Evolutionary conservation across 768 basidiomycete species (phyloP).

Genomic region (Panaeolus cyanescens): DNA sequence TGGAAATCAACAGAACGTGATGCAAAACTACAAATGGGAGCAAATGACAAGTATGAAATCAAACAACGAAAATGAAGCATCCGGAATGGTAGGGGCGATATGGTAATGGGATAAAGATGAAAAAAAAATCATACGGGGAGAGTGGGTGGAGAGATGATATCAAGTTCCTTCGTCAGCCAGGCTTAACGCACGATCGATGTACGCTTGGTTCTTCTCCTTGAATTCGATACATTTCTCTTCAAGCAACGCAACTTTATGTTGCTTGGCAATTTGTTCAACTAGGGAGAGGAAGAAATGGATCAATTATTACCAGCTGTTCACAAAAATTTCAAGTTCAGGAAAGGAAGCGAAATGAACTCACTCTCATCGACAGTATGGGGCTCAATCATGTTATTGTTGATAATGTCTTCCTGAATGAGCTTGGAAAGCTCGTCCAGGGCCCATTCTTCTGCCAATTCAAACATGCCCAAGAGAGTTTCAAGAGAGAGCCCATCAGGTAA

Average conservation of each 20-base stretch:
- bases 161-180: too few relatives aligned
- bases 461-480: conserved; percentile 23
- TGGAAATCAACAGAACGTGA: too few relatives aligned
- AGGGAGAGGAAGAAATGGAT: not conserved
- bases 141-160: too few relatives aligned
- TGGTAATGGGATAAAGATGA: too few relatives aligned
- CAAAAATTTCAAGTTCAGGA: not conserved
- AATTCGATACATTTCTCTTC: conserved; percentile 26
- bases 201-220: conserved; percentile 22
- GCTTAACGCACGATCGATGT: conserved; percentile 10
- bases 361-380: conserved; percentile 29
- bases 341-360: conserved; percentile 14
- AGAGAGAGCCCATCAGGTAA: conserved; percentile 6
- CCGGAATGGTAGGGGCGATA: too few relatives aligned
- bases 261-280: conserved; percentile 26
- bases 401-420: conserved; percentile 28
- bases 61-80: too few relatives aligned
- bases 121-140: too few relatives aligned
- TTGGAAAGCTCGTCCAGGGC: conserved; percentile 22
- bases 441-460: conserved; percentile 30
- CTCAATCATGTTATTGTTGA: conserved; percentile 24
- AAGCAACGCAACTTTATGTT: conserved; percentile 19
- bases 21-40: too few relatives aligned
- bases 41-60: too few relatives aligned
- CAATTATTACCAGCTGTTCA: not conserved